Conservation (phyloP, 345 rosid genomes). For the Raphanus raphanistrum region DNA sequence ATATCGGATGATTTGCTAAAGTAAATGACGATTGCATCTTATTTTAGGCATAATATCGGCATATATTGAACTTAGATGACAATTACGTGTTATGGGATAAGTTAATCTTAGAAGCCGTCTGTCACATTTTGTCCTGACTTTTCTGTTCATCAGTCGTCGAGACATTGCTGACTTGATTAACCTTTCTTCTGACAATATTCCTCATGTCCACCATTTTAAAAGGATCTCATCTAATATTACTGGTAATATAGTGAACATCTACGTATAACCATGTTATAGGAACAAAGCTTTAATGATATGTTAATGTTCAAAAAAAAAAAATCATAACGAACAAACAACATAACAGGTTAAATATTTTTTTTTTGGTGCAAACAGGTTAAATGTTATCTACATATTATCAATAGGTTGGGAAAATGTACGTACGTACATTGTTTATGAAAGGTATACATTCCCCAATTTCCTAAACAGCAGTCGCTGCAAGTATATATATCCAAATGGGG, state of each 20-base stretch:
- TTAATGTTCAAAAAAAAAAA: not conserved
- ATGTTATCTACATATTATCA: not conserved
- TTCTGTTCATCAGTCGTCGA: not conserved
- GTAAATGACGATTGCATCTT: not conserved
- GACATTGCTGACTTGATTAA: not conserved
- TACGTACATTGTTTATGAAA: not conserved
- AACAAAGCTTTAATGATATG: not conserved
- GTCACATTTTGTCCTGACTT: conserved; percentile 1
- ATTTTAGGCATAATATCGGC: too few species aligned
- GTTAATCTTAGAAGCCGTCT: conserved; percentile 1
- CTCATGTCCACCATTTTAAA: not conserved
- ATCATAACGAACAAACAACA: conserved; percentile 1
- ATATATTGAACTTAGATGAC: not conserved
- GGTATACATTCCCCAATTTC: not conserved
- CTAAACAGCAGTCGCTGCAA: not conserved
- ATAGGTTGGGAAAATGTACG: not conserved
- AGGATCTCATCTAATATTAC: not conserved
- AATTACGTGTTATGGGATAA: not conserved
- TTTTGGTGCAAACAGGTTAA: too few species aligned
- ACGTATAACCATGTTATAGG: not conserved
- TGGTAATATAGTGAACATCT: not conserved
- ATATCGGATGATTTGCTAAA: not conserved
- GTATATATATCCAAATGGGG: not conserved
- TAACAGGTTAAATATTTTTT: too few species aligned
- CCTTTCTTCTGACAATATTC: not conserved